Evolutionary conservation across 2,329 filamentous ascomycete genomes (phyloP), one percentile per base, ranked within the genome.

Genomic region (Lachnellula occidentalis): DNA sequence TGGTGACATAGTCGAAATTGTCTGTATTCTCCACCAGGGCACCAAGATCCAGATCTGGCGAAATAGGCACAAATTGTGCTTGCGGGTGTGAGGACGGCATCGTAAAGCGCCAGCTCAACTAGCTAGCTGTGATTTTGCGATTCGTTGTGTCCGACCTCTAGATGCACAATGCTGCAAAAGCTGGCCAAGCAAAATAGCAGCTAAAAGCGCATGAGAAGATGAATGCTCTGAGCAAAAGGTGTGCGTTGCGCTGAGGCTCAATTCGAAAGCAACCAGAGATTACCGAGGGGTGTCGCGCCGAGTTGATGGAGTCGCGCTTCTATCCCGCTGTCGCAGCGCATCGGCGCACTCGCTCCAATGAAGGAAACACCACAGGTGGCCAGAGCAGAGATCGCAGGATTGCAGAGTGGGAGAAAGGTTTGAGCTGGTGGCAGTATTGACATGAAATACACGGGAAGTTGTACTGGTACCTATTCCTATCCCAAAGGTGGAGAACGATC

Each of bases 51-150:
- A 97, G 82, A 66, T 92, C 83, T 0, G 92, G 92, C 0, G 91
- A 82, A 46, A 97, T 88, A 1, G 92, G 92, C 70, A 95, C 90
- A 71, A 97, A 97, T 50, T 91, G 90, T 15, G 91, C 90, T 67
- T 90, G 86, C 1, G 90, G 90, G 64, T 92, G 85, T 55, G 86
- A 76, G 14, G 87, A 79, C 15, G 78, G 74, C 91, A 96, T 96
- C 27, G 66, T 79, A 65, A 19, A 43, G 19, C 41, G 19, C 12
- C 12, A 43, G 41, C 14, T 21, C 37, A 15, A 15, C 15, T 19
- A n/a, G 15, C 15, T 31, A 19, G 37, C 15, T 41, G 9, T 7
- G 15, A 19, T 41, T 41, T 12, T 41, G 37, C 37, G 15, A 15
- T 41, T 19, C 15, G 37, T 15, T 41, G 15, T 15, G 9, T 41